These are phyloP conservation scores for Avena sativa DNA, from an alignment of 176 grass and related monocot species.

Conservation along the genomic window DNA sequence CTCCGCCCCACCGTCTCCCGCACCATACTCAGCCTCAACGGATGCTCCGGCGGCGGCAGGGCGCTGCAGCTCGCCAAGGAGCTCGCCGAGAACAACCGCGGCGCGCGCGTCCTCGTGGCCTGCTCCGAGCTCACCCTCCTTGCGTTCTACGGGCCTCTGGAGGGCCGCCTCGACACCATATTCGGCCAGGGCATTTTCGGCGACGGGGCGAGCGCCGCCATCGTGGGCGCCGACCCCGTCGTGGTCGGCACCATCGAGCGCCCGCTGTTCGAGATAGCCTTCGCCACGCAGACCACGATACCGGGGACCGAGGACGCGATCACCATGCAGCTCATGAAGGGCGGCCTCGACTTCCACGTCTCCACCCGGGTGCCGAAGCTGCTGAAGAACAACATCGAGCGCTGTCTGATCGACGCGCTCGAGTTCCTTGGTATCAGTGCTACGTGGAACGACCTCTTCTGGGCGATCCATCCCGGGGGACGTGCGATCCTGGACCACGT, in stretches of 20 bases:
- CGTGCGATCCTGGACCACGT: not conserved
- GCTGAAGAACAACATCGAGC: not conserved
- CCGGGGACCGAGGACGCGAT: not conserved
- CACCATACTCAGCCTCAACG: slow-evolving; percentile 7
- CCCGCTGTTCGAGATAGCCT: slow-evolving; percentile 1
- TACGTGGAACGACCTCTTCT: slow-evolving; percentile 6
- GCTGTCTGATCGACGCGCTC: slow-evolving; percentile 5
- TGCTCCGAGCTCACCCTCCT: slow-evolving; percentile 24
- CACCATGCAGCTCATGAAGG: slow-evolving; percentile 14
- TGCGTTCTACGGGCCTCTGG: not conserved
- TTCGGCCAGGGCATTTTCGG: slow-evolving; percentile 11
- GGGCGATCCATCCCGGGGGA: not conserved
- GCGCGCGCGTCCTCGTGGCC: slow-evolving; percentile 27
- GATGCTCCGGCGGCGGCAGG: slow-evolving; percentile 16
- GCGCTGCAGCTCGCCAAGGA: slow-evolving; percentile 25
- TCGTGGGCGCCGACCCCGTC: slow-evolving; percentile 1
- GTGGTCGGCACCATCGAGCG: not conserved
- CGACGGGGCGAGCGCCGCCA: slow-evolving; percentile 17
- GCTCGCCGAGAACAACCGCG: slow-evolving; percentile 26
- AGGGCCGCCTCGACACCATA: slow-evolving; percentile 1
- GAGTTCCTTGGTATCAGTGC: not conserved
- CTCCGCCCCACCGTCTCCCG: slow-evolving; percentile 6
- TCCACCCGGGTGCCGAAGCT: slow-evolving; percentile 7
- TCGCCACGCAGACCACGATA: slow-evolving; percentile 17
- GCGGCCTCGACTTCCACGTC: slow-evolving; percentile 30